phyloP scores from a whole-genome alignment of 176 grass and related monocot genomes.

The Rhynchospora breviuscula region DNA sequence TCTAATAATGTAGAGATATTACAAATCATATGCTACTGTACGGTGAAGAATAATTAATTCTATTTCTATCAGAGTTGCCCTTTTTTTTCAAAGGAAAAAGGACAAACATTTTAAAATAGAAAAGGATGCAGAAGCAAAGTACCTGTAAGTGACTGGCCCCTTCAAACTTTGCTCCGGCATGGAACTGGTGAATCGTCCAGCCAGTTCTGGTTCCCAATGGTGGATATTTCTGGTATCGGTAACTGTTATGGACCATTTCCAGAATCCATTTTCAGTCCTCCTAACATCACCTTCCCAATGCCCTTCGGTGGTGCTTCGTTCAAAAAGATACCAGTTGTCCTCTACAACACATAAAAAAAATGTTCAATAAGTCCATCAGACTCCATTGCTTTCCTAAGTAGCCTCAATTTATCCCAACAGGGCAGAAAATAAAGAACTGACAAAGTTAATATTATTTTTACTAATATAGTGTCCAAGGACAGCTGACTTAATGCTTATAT shows the following conservation, averaged over 20 bases:
- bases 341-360: slow-evolving; percentile 3
- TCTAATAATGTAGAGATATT: background rate
- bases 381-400: background rate
- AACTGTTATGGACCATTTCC: background rate
- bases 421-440: background rate
- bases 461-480: background rate
- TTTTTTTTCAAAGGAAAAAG: background rate
- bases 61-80: background rate
- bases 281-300: background rate
- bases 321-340: slow-evolving; percentile 1
- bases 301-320: background rate
- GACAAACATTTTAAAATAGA: background rate
- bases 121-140: background rate
- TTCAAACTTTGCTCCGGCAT: background rate
- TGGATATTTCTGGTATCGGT: background rate
- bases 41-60: background rate
- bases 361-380: background rate
- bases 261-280: slow-evolving; percentile 14
- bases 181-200: background rate
- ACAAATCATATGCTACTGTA: background rate
- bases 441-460: background rate
- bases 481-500: background rate
- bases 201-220: background rate
- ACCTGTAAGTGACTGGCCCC: background rate
- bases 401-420: background rate